phyloP scores from a whole-genome alignment of 1,139 yeast genomes.

The Candida freyschussii region DNA sequence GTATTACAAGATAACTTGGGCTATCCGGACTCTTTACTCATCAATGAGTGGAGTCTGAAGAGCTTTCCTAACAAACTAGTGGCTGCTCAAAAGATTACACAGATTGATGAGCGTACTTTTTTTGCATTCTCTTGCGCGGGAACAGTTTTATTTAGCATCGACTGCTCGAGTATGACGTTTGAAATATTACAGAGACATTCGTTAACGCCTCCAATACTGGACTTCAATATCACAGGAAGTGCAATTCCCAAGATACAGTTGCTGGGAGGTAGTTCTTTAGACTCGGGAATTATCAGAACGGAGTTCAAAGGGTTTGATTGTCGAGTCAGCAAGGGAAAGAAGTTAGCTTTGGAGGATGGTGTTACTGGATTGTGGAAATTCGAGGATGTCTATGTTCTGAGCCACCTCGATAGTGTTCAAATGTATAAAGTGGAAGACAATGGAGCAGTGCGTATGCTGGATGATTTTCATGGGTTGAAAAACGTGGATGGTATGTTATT shows the following conservation, averaged over 20 bases:
- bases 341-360: background rate
- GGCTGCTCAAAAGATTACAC: constrained; percentile 7
- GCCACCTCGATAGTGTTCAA: constrained; percentile 8
- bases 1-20: constrained; percentile 7
- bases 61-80: constrained; percentile 5
- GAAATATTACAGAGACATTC: background rate
- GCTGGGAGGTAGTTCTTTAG: constrained; percentile 19
- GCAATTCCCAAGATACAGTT: constrained; percentile 21
- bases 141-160: constrained; percentile 3
- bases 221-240: constrained; percentile 20
- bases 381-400: constrained; percentile 9
- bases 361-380: constrained; percentile 17
- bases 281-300: constrained; percentile 20
- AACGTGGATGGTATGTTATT: constrained; percentile 22
- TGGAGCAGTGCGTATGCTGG: background rate
- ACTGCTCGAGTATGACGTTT: constrained; percentile 1
- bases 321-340: background rate
- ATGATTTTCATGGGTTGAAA: constrained; percentile 12
- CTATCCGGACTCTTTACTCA: constrained; percentile 5
- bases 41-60: constrained; percentile 14
- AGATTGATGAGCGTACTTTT: constrained; percentile 5
- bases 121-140: constrained; percentile 5
- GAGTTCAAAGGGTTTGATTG: constrained; percentile 19
- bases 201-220: constrained; percentile 19
- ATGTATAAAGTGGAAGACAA: constrained; percentile 1